A percentile compares a stretch with the other conserved stretches of the same genome.
Conservation (phyloP, 306 rosid species). For the Arachis stenosperma region DNA sequence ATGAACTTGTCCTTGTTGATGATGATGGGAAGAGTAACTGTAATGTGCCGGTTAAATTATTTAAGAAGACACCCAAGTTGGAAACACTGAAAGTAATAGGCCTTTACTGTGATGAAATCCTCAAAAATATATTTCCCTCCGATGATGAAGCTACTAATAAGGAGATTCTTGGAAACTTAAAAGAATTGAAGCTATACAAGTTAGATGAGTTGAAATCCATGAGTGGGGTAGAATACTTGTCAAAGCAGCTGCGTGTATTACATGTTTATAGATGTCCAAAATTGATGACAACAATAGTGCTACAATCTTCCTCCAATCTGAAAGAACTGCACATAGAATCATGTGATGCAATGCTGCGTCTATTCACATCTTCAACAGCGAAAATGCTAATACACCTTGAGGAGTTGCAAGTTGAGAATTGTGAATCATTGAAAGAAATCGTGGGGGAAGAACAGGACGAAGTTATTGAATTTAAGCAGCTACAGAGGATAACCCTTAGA, state of each 20-base stretch:
- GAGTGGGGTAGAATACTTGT: background rate
- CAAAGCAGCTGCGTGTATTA: background rate
- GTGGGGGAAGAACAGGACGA: no score
- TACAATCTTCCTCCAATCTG: constrained; percentile 7
- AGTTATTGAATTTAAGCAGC: background rate
- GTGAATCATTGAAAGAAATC: constrained; percentile 18
- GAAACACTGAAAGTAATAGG: rapidly evolving
- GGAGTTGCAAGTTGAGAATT: background rate
- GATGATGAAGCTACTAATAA: no score
- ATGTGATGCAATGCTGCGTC: constrained; percentile 8
- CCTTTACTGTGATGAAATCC: rapidly evolving
- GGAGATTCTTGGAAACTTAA: background rate
- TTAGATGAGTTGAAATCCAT: background rate
- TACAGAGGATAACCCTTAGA: background rate
- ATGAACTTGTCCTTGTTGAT: background rate
- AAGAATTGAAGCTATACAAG: rapidly evolving
- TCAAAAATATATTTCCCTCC: background rate
- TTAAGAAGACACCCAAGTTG: background rate
- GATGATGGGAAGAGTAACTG: background rate
- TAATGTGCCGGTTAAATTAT: background rate
- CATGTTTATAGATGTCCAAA: background rate
- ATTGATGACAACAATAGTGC: constrained; percentile 11
- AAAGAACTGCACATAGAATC: background rate
- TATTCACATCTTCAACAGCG: constrained; percentile 24
- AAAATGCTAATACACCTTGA: constrained; percentile 9